Percentiles rank a stretch among this genome's conserved stretches.
Evolutionary conservation across 352 stramenopile species (phyloP).

Genomic region (Phytopythium mirpurense): DNA sequence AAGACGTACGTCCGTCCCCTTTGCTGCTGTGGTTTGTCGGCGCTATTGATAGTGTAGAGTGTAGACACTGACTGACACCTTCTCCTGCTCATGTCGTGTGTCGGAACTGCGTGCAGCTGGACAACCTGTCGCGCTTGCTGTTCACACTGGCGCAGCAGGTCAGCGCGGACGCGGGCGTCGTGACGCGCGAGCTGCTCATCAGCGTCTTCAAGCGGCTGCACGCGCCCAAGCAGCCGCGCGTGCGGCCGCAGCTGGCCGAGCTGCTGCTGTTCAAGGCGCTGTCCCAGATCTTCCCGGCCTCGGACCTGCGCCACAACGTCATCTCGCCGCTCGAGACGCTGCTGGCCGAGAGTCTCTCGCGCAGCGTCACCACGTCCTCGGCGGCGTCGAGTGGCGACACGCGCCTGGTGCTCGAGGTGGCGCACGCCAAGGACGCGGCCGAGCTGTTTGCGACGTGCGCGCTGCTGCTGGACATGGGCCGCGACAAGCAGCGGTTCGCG

Average conservation of each 20-base stretch:
- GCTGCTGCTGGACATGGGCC: conserved; percentile 65
- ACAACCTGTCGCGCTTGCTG: conserved; percentile 78
- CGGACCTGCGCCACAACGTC: conserved; percentile 93
- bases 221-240: conserved; percentile 49
- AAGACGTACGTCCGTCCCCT: conserved; percentile 35
- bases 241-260: conserved; percentile 68
- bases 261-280: conserved; percentile 89
- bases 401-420: conserved; percentile 25
- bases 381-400: background rate
- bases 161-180: conserved; percentile 77
- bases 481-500: conserved; percentile 88
- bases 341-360: conserved; percentile 85
- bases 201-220: conserved; percentile 89
- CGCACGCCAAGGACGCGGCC: conserved; percentile 66
- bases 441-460: conserved; percentile 76
- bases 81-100: too few relatives aligned
- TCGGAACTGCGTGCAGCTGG: conserved; percentile 46
- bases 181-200: conserved; percentile 88
- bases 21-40: too few relatives aligned
- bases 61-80: background rate
- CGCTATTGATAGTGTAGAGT: too few relatives aligned
- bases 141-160: conserved; percentile 91
- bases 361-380: conserved; percentile 26
- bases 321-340: conserved; percentile 90
- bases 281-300: conserved; percentile 90